Evolutionary conservation across 2,329 filamentous ascomycete species (phyloP), one percentile per base, ranked within the genome.

Genomic region (Tolypocladium ophioglossoides): DNA sequence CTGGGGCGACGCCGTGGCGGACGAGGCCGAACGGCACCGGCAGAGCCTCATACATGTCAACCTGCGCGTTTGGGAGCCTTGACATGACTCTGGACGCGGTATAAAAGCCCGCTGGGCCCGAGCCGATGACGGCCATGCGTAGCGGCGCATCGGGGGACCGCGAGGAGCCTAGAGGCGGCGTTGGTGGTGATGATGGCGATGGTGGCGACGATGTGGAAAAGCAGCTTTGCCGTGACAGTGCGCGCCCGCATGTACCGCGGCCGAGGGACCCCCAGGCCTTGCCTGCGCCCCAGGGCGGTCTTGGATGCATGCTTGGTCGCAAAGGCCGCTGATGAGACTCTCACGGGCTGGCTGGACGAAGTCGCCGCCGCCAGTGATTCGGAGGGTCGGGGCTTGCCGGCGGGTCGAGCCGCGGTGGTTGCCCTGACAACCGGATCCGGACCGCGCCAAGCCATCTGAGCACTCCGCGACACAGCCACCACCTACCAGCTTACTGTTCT

Each of bases 11-110:
- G 10, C 94, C 94, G 66, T 94, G 96, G 54, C 94, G 80, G 51
- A 95, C 91, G 54, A 99, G 78, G 1, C 94, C 94, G 66, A 89
- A 99, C 0, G 94, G 94, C 4, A 95, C 91, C 0, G 94, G 94
- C 40, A 97, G 74, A 32, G 89, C 84, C 72, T 99, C 94, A 66
- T 95, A 99, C 92, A 99, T 97, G 70, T 97, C 92, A 24, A 99
- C 80, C 51, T 81, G 78, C 0, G 86, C 84, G 66, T 85, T 75
- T 24, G 84, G 77, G 39, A 94, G 78, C 63, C 85, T 89, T 53
- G 82, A 80, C 78, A 97, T 85, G 54, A 96, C 79, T 55, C 91
- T 83, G 64, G 94, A 89, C 1, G 94, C 86, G 0, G 92, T 89
- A 68, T 99, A 99, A 75, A 97, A 99, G 3, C 94, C 94, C 14